phyloP scores from a whole-genome alignment of 768 basidiomycete species.

The Suillus plorans region DNA sequence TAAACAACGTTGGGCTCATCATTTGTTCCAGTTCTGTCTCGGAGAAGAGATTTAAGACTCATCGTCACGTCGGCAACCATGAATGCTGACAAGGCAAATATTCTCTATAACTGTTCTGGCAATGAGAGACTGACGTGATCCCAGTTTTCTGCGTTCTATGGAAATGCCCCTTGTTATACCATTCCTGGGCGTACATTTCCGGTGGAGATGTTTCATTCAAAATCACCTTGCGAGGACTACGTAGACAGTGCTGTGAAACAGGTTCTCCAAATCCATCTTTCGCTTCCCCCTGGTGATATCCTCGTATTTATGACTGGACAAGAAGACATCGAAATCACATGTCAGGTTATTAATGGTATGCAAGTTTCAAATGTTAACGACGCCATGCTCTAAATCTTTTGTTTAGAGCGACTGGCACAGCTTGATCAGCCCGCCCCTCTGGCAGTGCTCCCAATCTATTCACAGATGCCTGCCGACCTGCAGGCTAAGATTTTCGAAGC shows the following conservation, averaged over 20 bases:
- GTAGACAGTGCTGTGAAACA: slow-evolving; percentile 98
- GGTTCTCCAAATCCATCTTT: slow-evolving; percentile 93
- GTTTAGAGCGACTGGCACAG: slow-evolving; percentile 82
- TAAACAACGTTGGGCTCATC: slow-evolving; percentile 5
- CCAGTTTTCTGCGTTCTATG: slow-evolving; percentile 96
- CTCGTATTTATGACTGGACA: slow-evolving; percentile 99
- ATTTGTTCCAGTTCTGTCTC: slow-evolving; percentile 63
- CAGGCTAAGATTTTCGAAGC: slow-evolving; percentile 98
- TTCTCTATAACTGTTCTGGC: not conserved
- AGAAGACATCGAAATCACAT: slow-evolving; percentile 98
- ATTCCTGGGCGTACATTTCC: slow-evolving; percentile 96
- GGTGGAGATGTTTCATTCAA: slow-evolving; percentile 93
- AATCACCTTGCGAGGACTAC: slow-evolving; percentile 98
- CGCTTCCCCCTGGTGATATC: slow-evolving; percentile 90
- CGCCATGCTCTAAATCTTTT: not conserved
- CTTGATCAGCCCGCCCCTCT: slow-evolving; percentile 88
- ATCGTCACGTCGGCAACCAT: slow-evolving; percentile 99
- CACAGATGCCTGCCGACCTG: slow-evolving; percentile 98
- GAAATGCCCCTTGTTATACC: slow-evolving; percentile 91
- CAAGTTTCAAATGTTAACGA: not conserved
- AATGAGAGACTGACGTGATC: not conserved
- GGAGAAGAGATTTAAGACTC: slow-evolving; percentile 89
- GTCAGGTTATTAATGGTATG: slow-evolving; percentile 87
- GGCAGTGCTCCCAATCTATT: slow-evolving; percentile 96
- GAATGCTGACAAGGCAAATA: slow-evolving; percentile 93